These are phyloP conservation scores for Thymus mandschuricus DNA, from an alignment of 257 asterid genomes.

Conservation along the genomic window DNA sequence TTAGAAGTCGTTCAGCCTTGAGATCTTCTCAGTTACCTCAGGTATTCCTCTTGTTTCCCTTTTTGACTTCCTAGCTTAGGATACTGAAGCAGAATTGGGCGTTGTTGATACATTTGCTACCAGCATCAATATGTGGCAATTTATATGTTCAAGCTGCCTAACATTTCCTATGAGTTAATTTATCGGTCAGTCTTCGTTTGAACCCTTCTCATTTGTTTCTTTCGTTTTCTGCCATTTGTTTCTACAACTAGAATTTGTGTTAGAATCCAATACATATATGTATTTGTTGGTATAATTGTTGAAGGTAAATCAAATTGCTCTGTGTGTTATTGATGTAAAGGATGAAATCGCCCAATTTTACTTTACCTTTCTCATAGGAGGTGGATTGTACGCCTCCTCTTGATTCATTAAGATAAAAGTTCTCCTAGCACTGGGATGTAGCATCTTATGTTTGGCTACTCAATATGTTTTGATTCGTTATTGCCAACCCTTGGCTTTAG, in stretches of 20 bases:
- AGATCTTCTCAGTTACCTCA: no score
- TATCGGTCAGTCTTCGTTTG: slow-evolving; percentile 38
- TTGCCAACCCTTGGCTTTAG: not conserved
- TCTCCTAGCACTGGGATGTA: not conserved
- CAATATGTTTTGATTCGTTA: not conserved
- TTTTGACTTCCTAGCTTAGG: no score
- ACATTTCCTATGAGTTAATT: no score
- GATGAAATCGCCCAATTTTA: not conserved
- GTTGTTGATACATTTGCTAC: no score
- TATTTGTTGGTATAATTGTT: no score
- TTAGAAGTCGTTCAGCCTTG: no score
- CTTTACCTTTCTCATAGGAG: no score
- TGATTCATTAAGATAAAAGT: not conserved
- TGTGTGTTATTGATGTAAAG: not conserved
- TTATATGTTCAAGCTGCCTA: no score
- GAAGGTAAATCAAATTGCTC: no score
- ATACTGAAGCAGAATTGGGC: no score
- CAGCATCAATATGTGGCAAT: no score
- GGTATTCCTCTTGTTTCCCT: no score
- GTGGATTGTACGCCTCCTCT: not conserved
- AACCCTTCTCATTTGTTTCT: not conserved
- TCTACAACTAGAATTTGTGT: not conserved
- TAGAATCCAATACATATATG: not conserved
- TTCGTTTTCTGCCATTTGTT: not conserved
- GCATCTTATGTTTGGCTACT: not conserved